Base-by-base conservation (phyloP, 768 basidiomycete genomes). In the Lactifluus rugatus region DNA sequence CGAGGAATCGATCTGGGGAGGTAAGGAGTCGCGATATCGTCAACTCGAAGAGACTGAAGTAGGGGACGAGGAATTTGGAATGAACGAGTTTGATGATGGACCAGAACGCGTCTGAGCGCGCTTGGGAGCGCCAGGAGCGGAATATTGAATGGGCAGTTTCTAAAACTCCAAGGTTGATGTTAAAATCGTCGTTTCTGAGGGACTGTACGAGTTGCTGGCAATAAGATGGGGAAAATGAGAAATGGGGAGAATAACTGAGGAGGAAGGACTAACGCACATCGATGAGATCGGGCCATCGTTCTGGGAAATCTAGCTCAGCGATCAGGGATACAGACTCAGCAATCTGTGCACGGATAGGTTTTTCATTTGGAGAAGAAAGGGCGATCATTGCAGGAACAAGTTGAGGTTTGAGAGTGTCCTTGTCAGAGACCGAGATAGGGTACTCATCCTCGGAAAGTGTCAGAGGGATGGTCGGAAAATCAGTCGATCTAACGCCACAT, bases 71-170 rank as follows among this genome's bases (percentile, higher is more conserved):
- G 74, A 98, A 96, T 66, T 83, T 84, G 41, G 74, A 75, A 37
- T 98, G 78, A 54, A 96, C 94, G 55, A 89, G 77, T 71, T 95
- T 96, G 76, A 99, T 97, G 66, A 87, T 89, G 3, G 84, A 78
- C 75, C 85, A 98, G 47, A 99, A 83, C 41, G 78, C 70, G 71
- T 99, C 87, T 13, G 89, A 87, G 57, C 93, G 83, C 62, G 93
- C 88, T 65, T 87, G 88, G 1, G 91, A 84, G 45, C 95, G 83
- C 95, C 95, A 99, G 48, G 85, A 87, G 44, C 77, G 81, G 74
- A 97, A 98, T 66, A 99, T 97, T 39, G 92, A 94, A 70, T 97
- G 96, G 0, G 93, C 93, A 0, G 93, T 93, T 67, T 96, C 83
- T 45, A 99, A 78, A 9, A 99, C 89, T 48, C 89, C 90, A 23